These are phyloP conservation scores for Trifolium fragiferum DNA, from an alignment of 306 rosid genomes.

Conservation along the genomic window DNA sequence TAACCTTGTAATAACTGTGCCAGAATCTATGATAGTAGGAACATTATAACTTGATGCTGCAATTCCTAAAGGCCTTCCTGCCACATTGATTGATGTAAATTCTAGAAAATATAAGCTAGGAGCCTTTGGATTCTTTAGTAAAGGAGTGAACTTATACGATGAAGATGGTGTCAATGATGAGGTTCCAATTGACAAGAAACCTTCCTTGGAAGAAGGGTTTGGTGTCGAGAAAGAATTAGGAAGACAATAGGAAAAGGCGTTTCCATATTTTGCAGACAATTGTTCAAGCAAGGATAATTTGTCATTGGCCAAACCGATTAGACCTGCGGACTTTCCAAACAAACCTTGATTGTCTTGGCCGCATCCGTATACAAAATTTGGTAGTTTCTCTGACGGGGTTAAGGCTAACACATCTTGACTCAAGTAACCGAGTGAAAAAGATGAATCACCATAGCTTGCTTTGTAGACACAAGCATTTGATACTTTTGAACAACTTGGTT, in stretches of 20 bases:
- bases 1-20: conserved; percentile 71
- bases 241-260: conserved; percentile 71
- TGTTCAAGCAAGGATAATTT: conserved; percentile 57
- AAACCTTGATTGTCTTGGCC: conserved; percentile 66
- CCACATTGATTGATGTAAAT: conserved; percentile 51
- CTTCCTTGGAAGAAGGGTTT: conserved; percentile 41
- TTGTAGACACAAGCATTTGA: conserved; percentile 53
- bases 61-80: conserved; percentile 50
- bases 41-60: conserved; percentile 55
- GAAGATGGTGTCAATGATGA: conserved; percentile 46
- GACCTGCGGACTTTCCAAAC: conserved; percentile 62
- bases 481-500: conserved; percentile 48
- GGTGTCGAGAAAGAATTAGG: conserved; percentile 53
- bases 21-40: conserved; percentile 70
- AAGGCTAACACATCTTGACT: conserved; percentile 59
- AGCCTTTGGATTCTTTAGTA: conserved; percentile 44
- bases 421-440: conserved; percentile 61
- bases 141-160: conserved; percentile 59
- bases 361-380: conserved; percentile 60
- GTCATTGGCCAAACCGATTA: conserved; percentile 57
- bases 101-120: conserved; percentile 54
- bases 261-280: conserved; percentile 53
- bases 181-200: conserved; percentile 61
- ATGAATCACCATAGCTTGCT: conserved; percentile 59
- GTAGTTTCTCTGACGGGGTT: conserved; percentile 41